Conservation (phyloP, 1,284 basidiomycete genomes). For the Porogramme epimiltina region DNA sequence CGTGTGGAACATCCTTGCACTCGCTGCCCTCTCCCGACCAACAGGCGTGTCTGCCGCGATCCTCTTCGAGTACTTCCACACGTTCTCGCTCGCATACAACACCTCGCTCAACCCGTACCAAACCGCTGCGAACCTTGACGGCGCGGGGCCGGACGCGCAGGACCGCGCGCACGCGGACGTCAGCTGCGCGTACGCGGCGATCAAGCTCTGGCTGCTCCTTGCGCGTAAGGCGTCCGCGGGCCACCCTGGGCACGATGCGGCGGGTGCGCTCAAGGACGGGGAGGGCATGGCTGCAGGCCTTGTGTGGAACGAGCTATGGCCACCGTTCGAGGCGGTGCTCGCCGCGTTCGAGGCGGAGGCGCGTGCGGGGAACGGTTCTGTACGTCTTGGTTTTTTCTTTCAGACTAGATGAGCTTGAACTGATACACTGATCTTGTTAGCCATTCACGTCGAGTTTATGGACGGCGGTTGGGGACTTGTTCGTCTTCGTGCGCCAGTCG, state of each 20-base stretch:
- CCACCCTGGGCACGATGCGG: constrained; percentile 6
- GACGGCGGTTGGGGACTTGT: constrained; percentile 63
- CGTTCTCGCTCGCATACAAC: constrained; percentile 51
- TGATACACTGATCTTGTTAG: constrained; percentile 34
- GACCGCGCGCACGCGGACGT: constrained; percentile 55
- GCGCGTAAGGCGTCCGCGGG: constrained; percentile 38
- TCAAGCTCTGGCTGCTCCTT: constrained; percentile 71
- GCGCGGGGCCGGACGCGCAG: constrained; percentile 21
- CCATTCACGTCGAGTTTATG: constrained; percentile 56
- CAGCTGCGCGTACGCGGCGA: constrained; percentile 65
- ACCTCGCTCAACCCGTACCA: constrained; percentile 37
- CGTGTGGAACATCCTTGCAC: constrained; percentile 63
- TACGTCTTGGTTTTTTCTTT: constrained; percentile 38
- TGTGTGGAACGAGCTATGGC: constrained; percentile 77
- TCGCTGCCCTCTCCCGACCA: constrained; percentile 51
- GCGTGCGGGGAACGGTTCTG: constrained; percentile 47
- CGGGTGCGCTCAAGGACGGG: constrained; percentile 18
- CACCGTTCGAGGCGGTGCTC: constrained; percentile 60
- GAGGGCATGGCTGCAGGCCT: constrained; percentile 40
- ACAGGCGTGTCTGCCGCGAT: constrained; percentile 40
- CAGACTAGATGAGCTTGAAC: background rate
- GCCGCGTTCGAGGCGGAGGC: constrained; percentile 48
- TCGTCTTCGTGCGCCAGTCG: constrained; percentile 61
- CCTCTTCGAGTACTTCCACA: constrained; percentile 50
- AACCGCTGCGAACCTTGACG: constrained; percentile 22